Conservation (phyloP, 768 basidiomycete species). For the Chalciporus pseudorubinellus region DNA sequence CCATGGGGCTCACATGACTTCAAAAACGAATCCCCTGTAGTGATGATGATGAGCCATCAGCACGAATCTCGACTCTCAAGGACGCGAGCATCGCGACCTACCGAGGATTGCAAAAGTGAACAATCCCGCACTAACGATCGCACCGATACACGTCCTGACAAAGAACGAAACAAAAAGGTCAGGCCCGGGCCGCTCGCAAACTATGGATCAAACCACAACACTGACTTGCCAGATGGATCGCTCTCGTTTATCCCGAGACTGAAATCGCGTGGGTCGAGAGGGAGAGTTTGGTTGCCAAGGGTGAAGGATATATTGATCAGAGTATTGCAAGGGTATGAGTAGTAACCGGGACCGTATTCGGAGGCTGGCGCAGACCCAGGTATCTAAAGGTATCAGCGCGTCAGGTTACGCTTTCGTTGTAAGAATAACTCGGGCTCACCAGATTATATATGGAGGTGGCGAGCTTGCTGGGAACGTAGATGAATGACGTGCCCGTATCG, state of each 20-base stretch:
- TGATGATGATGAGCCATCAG: not conserved
- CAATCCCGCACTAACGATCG: slow-evolving; percentile 42
- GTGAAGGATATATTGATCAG: slow-evolving; percentile 38
- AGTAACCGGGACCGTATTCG: slow-evolving; percentile 50
- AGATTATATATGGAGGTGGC: slow-evolving; percentile 46
- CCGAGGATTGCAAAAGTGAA: slow-evolving; percentile 16
- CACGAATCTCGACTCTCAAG: too few relatives aligned
- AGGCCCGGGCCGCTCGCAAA: too few relatives aligned
- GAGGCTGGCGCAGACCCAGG: slow-evolving; percentile 42
- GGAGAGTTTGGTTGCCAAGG: slow-evolving; percentile 42
- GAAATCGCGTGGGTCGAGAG: slow-evolving; percentile 49
- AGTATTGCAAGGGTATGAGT: slow-evolving; percentile 51
- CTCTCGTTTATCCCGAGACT: slow-evolving; percentile 45
- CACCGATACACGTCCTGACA: slow-evolving; percentile 54
- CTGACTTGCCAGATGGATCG: slow-evolving; percentile 32
- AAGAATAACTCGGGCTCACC: slow-evolving; percentile 27
- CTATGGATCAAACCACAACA: not conserved
- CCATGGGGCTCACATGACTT: slow-evolving; percentile 53
- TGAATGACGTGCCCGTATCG: slow-evolving; percentile 66
- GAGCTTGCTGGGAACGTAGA: slow-evolving; percentile 50
- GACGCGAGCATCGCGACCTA: slow-evolving; percentile 6
- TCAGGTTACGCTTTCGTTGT: not conserved
- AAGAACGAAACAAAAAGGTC: not conserved
- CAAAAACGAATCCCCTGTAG: slow-evolving; percentile 54
- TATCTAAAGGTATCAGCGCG: slow-evolving; percentile 50